These are phyloP conservation scores for Pseudogymnoascus sp. DNA, from an alignment of 2,329 filamentous ascomycete species.

Conservation along the genomic window DNA sequence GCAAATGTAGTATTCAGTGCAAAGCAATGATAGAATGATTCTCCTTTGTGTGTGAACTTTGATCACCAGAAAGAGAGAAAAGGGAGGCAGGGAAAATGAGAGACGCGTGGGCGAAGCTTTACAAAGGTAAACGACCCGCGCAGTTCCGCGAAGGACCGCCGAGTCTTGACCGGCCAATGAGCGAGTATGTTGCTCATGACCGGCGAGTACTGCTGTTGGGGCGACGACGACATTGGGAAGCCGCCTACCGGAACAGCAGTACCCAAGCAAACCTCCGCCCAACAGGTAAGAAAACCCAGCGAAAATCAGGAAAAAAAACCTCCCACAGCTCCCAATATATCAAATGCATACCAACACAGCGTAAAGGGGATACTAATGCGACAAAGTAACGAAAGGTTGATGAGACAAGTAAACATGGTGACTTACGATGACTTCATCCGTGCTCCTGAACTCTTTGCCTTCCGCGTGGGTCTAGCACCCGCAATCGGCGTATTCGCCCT, in stretches of 20 bases:
- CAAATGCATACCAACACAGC: constrained; percentile 5
- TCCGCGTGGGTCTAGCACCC: constrained; percentile 46
- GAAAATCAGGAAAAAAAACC: constrained; percentile 14
- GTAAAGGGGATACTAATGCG: constrained; percentile 8
- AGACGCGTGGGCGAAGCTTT: not conserved
- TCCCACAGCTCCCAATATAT: not conserved
- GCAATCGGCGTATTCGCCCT: constrained; percentile 52
- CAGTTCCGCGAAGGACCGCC: not conserved
- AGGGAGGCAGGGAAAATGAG: not conserved
- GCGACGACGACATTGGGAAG: not conserved
- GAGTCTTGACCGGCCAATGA: not conserved
- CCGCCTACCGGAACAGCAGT: not conserved
- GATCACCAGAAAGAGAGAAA: not conserved
- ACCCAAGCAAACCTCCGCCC: not conserved
- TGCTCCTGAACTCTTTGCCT: constrained; percentile 44
- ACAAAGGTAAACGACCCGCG: not conserved
- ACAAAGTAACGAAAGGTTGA: constrained; percentile 13
- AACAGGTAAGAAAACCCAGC: constrained; percentile 12
- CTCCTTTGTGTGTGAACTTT: not conserved
- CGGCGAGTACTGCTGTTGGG: not conserved
- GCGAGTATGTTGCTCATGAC: not conserved
- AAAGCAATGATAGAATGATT: not conserved
- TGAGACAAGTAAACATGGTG: constrained; percentile 16
- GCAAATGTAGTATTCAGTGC: not conserved
- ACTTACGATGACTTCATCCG: constrained; percentile 65